These are phyloP conservation scores for Fusarium dlaminii DNA, from an alignment of 2,329 filamentous ascomycete genomes.

Conservation along the genomic window DNA sequence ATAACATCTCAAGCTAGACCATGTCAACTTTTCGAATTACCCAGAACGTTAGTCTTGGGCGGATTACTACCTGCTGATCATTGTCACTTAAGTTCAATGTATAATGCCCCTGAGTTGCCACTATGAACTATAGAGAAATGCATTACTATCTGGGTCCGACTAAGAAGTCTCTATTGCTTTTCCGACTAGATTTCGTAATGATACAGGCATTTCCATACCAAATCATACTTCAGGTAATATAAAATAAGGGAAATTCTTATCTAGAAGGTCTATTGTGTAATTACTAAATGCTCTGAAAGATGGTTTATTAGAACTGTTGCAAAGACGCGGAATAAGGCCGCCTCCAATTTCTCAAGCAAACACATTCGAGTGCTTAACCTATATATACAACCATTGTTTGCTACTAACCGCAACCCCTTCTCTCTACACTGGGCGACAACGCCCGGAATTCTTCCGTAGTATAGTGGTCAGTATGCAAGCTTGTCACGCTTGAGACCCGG, in stretches of 20 bases:
- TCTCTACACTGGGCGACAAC: not conserved
- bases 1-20: not conserved
- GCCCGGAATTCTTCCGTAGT: not conserved
- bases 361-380: not conserved
- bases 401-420: not conserved
- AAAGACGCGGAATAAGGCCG: not conserved
- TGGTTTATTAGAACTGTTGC: not conserved
- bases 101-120: not conserved
- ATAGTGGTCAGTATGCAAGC: constrained; percentile 7
- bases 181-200: not conserved
- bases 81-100: not conserved
- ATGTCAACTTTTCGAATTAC: not conserved
- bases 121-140: not conserved
- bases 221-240: not conserved
- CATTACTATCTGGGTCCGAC: not conserved
- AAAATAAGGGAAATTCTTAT: not conserved
- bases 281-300: not conserved
- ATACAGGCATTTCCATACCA: not conserved
- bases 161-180: not conserved
- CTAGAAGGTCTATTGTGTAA: not conserved
- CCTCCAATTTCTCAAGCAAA: not conserved
- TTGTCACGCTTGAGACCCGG: constrained; percentile 6
- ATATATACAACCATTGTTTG: not conserved
- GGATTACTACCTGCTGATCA: not conserved
- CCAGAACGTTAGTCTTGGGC: not conserved